phyloP scores from a whole-genome alignment of 345 rosid genomes.

The Fremontodendron californicum region DNA sequence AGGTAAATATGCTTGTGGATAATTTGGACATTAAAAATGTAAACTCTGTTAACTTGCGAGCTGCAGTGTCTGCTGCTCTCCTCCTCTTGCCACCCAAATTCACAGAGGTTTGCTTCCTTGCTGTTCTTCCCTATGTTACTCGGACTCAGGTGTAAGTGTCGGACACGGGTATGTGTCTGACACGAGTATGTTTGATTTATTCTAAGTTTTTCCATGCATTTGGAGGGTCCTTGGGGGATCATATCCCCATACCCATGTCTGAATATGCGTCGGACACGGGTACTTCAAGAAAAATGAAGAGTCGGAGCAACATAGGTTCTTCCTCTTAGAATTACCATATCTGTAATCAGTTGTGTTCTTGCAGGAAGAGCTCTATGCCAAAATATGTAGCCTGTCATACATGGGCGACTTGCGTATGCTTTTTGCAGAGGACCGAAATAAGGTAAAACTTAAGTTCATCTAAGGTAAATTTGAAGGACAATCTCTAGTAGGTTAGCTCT shows the following conservation, averaged over 20 bases:
- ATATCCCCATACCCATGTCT: too few species aligned
- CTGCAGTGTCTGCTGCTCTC: constrained; percentile 86
- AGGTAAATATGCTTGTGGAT: constrained; percentile 76
- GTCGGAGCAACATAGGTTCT: too few species aligned
- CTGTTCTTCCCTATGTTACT: too few species aligned
- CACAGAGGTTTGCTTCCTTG: constrained; percentile 53
- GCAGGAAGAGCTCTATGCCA: constrained; percentile 82
- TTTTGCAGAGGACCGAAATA: constrained; percentile 82
- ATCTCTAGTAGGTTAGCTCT: neutral
- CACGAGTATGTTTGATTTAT: too few species aligned
- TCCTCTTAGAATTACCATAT: neutral
- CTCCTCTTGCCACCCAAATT: constrained; percentile 80
- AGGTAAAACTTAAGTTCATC: constrained; percentile 37
- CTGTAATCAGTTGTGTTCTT: constrained; percentile 18
- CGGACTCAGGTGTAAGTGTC: too few species aligned
- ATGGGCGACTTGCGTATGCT: constrained; percentile 89
- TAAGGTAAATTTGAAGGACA: neutral
- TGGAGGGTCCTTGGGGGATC: too few species aligned
- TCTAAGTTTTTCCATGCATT: too few species aligned
- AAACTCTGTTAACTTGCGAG: constrained; percentile 66
- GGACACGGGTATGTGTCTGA: too few species aligned
- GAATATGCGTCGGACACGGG: too few species aligned
- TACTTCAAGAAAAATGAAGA: too few species aligned
- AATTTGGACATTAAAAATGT: constrained; percentile 55
- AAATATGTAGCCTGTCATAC: constrained; percentile 88